Evolutionary conservation across 768 basidiomycete species (phyloP), one percentile per base, ranked within the genome.

Genomic region (Boletus pseudo-olivaceus): DNA sequence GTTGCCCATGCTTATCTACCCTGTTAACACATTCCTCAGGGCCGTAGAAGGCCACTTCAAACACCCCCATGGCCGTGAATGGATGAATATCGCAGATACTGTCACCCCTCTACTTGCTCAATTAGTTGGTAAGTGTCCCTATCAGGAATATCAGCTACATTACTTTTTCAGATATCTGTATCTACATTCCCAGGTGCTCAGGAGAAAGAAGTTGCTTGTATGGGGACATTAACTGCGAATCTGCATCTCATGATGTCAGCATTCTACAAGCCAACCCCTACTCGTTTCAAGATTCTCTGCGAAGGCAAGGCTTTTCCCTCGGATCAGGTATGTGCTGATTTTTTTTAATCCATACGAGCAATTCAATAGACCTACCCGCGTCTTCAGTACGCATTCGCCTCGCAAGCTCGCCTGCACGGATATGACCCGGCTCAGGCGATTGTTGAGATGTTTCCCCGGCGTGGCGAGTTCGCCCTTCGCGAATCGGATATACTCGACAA

Each of bases 251-350:
- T 97, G 83, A 90, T 98, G 84, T 81, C 85, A 67, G 84, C 85
- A 26, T 98, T 99, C 74, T 98, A 98, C 74, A 85, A 88, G 54
- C 97, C 97, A 19, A 93, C 90, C 27, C 65, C 80, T 50, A 78
- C 78, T 59, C 84, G 94, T 49, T 93, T 82, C 78, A 98, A 95
- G 79, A 93, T 99, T 68, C 76, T 99, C 53, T 96, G 92, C 74
- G 97, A 99, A 76, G 84, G 85, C 39, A 87, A 82, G 55, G 94
- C 95, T 2, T 99, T 99, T 72, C 95, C 97, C 64, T 95, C 92
- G 70, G 97, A 99, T 79, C 90, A 93, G 78, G 96, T 90, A 52
- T 60, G 82, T 68, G 39, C 49, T 37, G 8, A 17, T 26, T 56
- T 30, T 49, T 48, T 51, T 62, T 49, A n/a, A 38, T 53, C 40